Evolutionary conservation across 352 stramenopile species (phyloP), one percentile per base, ranked within the genome.

Genomic region (Plasmopara viticola): DNA sequence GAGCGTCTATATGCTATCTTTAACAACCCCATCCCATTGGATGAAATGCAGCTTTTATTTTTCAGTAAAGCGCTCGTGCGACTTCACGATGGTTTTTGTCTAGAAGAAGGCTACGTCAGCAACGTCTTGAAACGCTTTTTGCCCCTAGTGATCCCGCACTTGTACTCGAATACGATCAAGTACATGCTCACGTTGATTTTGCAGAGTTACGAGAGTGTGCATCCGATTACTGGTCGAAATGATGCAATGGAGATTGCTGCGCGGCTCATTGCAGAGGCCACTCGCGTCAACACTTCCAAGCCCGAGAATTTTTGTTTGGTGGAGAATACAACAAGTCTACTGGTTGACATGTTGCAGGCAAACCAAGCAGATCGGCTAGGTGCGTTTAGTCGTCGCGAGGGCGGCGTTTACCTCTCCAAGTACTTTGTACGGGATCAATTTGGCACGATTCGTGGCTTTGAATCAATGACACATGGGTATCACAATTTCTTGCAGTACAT

Each of bases 401-500:
- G 83, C 12, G 79, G 80, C 29, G 79, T 91, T 28, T 89, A 90
- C 44, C 60, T 94, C 13, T 90, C 80, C 33, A 94, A 94, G 64
- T 94, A 94, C 58, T 94, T 94, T 64, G 84, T 94, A 40, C 76
- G 84, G 12, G 84, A 94, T 51, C 84, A 94, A 67, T 94, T 94
- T 50, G 84, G 84, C 41, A 94, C 84, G 14, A 94, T 94, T 52
- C 80, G 84, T 18, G 84, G 84, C 48, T 91, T 94, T 35, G 84
- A 94, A 49, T 86, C 74, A 2, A 90, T 94, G 74, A 90, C 80
- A 0, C 80, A 94, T 56, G 84, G 84, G n/a, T 94, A 94, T 51
- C 84, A 94, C 71, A 94, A 94, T 59, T 94, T 94, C 20, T 58
- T 94, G 17, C 84, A 94, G 60, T 94, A 90, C 49, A 94, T 94